Conservation (phyloP, 2,329 filamentous ascomycete genomes). For the Pseudovirgaria hyperparasitica region DNA sequence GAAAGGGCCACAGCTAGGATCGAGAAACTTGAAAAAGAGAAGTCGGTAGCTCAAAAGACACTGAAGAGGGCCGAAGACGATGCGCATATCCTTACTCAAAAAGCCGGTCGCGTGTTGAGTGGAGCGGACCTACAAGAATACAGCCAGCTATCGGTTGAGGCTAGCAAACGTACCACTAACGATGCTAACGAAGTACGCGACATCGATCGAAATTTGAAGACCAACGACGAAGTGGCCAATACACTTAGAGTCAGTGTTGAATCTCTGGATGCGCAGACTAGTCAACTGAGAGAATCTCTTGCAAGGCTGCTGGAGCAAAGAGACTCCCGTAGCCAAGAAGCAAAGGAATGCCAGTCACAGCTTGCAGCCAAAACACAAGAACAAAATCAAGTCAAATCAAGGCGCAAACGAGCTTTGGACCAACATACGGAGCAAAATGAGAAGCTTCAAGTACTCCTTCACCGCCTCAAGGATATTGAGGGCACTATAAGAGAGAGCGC, state of each 20-base stretch:
- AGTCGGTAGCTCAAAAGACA: slow-evolving; percentile 77
- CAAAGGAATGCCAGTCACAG: slow-evolving; percentile 60
- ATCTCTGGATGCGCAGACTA: slow-evolving; percentile 56
- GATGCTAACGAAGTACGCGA: slow-evolving; percentile 78
- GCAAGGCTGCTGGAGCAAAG: slow-evolving; percentile 54
- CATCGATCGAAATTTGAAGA: slow-evolving; percentile 77
- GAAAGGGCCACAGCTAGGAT: slow-evolving; percentile 57
- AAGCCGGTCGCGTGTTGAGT: slow-evolving; percentile 75
- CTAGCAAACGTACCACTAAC: slow-evolving; percentile 67
- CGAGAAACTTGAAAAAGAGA: slow-evolving; percentile 64
- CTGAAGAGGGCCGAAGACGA: slow-evolving; percentile 80
- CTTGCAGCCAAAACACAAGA: slow-evolving; percentile 83
- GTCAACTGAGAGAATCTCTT: slow-evolving; percentile 62
- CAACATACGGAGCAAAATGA: slow-evolving; percentile 82
- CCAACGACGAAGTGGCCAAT: slow-evolving; percentile 80
- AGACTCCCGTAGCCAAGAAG: slow-evolving; percentile 42
- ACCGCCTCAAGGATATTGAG: slow-evolving; percentile 73
- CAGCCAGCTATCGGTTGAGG: slow-evolving; percentile 69
- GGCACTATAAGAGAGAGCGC: slow-evolving; percentile 76
- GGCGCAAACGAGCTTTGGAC: slow-evolving; percentile 52
- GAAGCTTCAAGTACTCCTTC: slow-evolving; percentile 69
- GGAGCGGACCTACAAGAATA: slow-evolving; percentile 84
- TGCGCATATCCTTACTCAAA: slow-evolving; percentile 71
- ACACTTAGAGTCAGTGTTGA: slow-evolving; percentile 84
- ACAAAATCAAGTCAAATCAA: slow-evolving; percentile 48